Percentiles rank a stretch among this genome's conserved stretches.
Conservation (phyloP, 495 filamentous ascomycete genomes). For the Staphylotrichum longicolle region DNA sequence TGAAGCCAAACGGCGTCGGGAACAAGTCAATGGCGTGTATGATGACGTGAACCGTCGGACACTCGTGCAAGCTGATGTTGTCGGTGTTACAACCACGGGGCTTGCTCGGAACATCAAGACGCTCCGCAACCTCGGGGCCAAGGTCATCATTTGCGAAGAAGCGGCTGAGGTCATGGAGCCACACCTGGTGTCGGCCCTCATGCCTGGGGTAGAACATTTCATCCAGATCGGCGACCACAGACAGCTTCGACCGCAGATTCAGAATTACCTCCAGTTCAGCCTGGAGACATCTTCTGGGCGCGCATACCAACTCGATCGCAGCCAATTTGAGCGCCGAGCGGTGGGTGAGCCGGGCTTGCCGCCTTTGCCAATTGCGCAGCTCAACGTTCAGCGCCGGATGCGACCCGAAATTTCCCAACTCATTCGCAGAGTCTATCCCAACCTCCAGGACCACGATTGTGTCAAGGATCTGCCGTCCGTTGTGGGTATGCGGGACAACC, state of each 20-base stretch:
- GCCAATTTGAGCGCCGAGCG: slow-evolving; percentile 35
- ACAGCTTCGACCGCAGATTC: slow-evolving; percentile 61
- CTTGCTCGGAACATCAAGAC: slow-evolving; percentile 63
- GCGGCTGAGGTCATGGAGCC: slow-evolving; percentile 75
- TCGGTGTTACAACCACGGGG: slow-evolving; percentile 74
- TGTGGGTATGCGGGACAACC: slow-evolving; percentile 58
- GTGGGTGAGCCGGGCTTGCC: slow-evolving; percentile 23
- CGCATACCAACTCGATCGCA: slow-evolving; percentile 29
- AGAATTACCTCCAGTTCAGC: slow-evolving; percentile 32
- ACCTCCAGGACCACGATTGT: slow-evolving; percentile 55
- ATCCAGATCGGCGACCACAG: slow-evolving; percentile 78
- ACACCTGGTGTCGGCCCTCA: slow-evolving; percentile 63
- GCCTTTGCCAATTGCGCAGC: slow-evolving; percentile 39
- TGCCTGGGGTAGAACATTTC: slow-evolving; percentile 68
- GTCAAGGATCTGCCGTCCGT: slow-evolving; percentile 59
- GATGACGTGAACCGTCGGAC: slow-evolving; percentile 53
- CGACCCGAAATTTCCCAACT: slow-evolving; percentile 60
- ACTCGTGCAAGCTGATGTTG: slow-evolving; percentile 57
- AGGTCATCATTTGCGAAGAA: slow-evolving; percentile 75
- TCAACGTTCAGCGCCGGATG: slow-evolving; percentile 62
- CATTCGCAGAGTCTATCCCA: slow-evolving; percentile 64
- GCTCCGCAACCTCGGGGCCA: slow-evolving; percentile 58
- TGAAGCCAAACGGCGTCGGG: background rate
- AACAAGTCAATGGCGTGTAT: slow-evolving; percentile 37
- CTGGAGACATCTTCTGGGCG: slow-evolving; percentile 23